phyloP scores from a whole-genome alignment of 345 rosid species.

The Rhizophora mangle region DNA sequence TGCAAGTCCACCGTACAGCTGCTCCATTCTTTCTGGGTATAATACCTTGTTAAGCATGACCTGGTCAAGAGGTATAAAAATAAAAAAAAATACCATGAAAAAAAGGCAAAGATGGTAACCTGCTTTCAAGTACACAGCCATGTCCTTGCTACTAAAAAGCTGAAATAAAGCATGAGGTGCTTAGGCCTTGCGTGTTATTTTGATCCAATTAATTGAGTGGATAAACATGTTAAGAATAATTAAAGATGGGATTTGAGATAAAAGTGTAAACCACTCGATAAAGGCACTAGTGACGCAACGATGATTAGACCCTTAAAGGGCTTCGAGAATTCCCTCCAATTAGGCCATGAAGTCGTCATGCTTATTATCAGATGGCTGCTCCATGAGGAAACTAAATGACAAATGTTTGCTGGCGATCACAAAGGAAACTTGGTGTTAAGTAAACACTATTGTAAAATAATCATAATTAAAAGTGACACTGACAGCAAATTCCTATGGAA shows the following conservation, averaged over 20 bases:
- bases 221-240: not conserved
- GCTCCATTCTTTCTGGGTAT: too few relatives aligned
- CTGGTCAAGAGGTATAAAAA: not conserved
- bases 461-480: not conserved
- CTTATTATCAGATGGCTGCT: not conserved
- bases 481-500: too few relatives aligned
- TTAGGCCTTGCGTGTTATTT: slow-evolving; percentile 9
- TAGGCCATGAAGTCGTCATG: too few relatives aligned
- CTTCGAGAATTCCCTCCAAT: not conserved
- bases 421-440: too few relatives aligned
- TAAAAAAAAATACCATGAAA: not conserved
- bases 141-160: slow-evolving; percentile 5
- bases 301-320: not conserved
- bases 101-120: not conserved
- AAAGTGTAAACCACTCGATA: slow-evolving; percentile 9
- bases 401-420: not conserved
- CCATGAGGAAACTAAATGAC: not conserved
- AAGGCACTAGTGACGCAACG: not conserved
- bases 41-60: too few relatives aligned
- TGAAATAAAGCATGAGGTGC: not conserved
- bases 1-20: too few relatives aligned
- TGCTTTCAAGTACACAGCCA: slow-evolving; percentile 5
- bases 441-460: not conserved
- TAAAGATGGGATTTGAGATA: not conserved
- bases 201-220: slow-evolving; percentile 4